Conservation (phyloP, 495 filamentous ascomycete species). For the Aspergillus panamensis region DNA sequence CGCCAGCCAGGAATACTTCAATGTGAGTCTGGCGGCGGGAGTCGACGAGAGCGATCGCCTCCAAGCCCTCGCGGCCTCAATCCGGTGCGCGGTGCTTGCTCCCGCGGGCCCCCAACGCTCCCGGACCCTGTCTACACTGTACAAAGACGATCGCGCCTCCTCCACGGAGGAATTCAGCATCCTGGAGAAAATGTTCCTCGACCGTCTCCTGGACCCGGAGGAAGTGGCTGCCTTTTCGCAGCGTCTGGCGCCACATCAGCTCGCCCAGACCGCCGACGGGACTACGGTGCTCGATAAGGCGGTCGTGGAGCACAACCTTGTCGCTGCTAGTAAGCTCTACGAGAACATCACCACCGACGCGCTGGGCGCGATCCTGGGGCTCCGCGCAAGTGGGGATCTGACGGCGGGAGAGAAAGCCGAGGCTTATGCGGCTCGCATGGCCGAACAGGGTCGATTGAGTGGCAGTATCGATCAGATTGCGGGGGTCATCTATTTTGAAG, state of each 20-base stretch:
- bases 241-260: conserved; percentile 78
- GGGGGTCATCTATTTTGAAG: conserved; percentile 77
- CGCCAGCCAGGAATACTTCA: conserved; percentile 82
- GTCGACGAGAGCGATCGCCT: conserved; percentile 83
- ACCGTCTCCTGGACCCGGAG: conserved; percentile 71
- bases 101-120: conserved; percentile 86
- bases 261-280: conserved; percentile 83
- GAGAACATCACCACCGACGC: conserved; percentile 80
- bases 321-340: conserved; percentile 81
- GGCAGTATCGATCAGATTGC: conserved; percentile 96
- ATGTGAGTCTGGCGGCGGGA: conserved; percentile 66
- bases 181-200: conserved; percentile 96
- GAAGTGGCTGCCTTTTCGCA: conserved; percentile 85
- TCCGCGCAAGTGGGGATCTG: conserved; percentile 43
- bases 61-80: conserved; percentile 80
- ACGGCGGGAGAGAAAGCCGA: conserved; percentile 76
- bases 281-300: conserved; percentile 91
- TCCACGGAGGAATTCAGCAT: conserved; percentile 79
- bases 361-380: conserved; percentile 70
- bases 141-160: conserved; percentile 86
- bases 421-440: conserved; percentile 89
- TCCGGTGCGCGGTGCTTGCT: conserved; percentile 89
- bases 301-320: conserved; percentile 91
- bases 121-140: conserved; percentile 71
- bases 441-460: conserved; percentile 82